Conservation (phyloP, 257 asterid species). For the Lycium barbarum region DNA sequence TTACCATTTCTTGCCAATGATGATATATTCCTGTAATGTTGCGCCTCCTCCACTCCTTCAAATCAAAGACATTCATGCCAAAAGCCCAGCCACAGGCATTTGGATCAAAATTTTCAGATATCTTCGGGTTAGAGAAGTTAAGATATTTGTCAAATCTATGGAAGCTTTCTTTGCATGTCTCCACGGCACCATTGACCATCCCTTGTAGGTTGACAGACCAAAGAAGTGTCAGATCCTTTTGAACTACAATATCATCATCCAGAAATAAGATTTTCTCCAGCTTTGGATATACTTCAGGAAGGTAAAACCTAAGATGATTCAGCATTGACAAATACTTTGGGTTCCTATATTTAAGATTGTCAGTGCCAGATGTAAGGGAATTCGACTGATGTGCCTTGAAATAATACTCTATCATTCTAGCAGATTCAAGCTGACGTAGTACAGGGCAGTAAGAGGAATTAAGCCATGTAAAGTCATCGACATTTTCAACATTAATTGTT, state of each 20-base stretch:
- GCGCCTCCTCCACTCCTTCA: constrained; percentile 85
- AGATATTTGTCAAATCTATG: constrained; percentile 92
- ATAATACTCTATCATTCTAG: constrained; percentile 90
- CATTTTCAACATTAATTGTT: constrained; percentile 76
- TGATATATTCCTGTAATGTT: constrained; percentile 94
- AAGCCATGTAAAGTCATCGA: constrained; percentile 92
- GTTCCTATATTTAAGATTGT: constrained; percentile 91
- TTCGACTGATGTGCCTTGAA: constrained; percentile 93
- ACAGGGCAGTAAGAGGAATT: constrained; percentile 96
- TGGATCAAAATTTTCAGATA: constrained; percentile 83
- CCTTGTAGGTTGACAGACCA: constrained; percentile 88
- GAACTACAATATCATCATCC: constrained; percentile 94
- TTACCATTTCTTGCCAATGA: constrained; percentile 85
- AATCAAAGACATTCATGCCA: constrained; percentile 93
- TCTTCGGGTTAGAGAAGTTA: constrained; percentile 86
- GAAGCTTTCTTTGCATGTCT: constrained; percentile 96
- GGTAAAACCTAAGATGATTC: constrained; percentile 93
- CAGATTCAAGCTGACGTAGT: constrained; percentile 90
- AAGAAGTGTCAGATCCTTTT: constrained; percentile 88
- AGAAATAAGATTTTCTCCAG: constrained; percentile 83
- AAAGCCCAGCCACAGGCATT: constrained; percentile 96
- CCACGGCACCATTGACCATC: constrained; percentile 96
- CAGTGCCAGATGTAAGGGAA: constrained; percentile 69
- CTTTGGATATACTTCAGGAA: constrained; percentile 92
- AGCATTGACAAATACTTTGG: constrained; percentile 95